Conservation (phyloP, 352 stramenopile species). For the Phytophthora macrochlamydospora region DNA sequence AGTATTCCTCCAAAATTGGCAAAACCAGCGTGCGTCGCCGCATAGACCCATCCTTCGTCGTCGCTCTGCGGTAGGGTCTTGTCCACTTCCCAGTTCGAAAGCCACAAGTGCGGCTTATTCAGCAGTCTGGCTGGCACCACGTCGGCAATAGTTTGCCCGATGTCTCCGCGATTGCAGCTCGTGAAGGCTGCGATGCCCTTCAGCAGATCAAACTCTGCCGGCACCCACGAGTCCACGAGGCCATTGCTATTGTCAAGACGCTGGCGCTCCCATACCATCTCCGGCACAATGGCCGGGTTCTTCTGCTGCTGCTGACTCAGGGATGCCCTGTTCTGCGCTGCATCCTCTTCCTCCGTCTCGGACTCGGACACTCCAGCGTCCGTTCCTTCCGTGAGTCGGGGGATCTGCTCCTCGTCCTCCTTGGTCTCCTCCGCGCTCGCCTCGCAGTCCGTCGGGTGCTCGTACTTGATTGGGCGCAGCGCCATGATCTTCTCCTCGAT, state of each 20-base stretch:
- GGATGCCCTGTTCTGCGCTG: conserved; percentile 25
- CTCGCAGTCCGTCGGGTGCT: conserved; percentile 31
- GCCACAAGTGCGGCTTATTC: conserved; percentile 77
- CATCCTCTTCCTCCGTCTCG: conserved; percentile 36
- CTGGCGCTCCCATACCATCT: conserved; percentile 64
- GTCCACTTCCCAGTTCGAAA: conserved; percentile 74
- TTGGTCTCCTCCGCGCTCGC: conserved; percentile 11
- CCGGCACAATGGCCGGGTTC: conserved; percentile 43
- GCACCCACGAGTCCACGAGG: conserved; percentile 30
- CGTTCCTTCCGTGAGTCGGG: conserved; percentile 35
- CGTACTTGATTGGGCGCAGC: conserved; percentile 49
- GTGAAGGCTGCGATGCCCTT: conserved; percentile 54
- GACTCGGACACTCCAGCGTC: conserved; percentile 38
- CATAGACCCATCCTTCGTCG: conserved; percentile 80
- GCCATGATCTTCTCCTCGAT: conserved; percentile 74
- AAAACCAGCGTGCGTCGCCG: conserved; percentile 42
- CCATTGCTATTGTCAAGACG: conserved; percentile 26
- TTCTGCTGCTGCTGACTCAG: conserved; percentile 32
- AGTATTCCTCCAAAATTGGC: conserved; percentile 20
- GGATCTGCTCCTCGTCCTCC: conserved; percentile 31
- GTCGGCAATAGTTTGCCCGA: conserved; percentile 59
- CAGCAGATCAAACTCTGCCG: conserved; percentile 47
- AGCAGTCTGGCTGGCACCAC: conserved; percentile 68
- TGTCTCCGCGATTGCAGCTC: conserved; percentile 67
- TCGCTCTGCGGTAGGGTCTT: conserved; percentile 52